Percentiles rank a stretch among this genome's conserved stretches.
Evolutionary conservation across 139 green algal genomes (phyloP).

Genomic region (Edaphochlamys debaryana): DNA sequence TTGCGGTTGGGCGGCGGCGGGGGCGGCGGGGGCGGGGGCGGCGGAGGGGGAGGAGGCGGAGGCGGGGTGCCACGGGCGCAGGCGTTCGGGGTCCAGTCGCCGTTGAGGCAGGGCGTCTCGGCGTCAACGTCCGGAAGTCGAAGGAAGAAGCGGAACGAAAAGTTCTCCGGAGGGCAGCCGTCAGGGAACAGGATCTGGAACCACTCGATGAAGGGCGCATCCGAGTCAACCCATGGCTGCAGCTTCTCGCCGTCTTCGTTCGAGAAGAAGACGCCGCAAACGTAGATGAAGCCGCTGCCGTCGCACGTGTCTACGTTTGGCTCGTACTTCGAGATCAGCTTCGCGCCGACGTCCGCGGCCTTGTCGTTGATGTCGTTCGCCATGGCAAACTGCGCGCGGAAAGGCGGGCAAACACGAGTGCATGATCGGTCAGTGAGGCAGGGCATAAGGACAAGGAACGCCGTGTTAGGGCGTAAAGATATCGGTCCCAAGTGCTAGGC

Average conservation of each 20-base stretch:
- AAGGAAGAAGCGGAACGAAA: not conserved
- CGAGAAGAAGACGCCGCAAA: constrained; percentile 2
- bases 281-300: not conserved
- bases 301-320: not conserved
- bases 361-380: not conserved
- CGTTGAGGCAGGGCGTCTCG: not conserved
- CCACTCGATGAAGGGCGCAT: not conserved
- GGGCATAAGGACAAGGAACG: too few species aligned
- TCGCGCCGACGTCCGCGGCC: not conserved
- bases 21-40: not conserved
- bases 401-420: too few species aligned
- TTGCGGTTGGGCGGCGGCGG: too few species aligned
- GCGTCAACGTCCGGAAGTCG: not conserved
- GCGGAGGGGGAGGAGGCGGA: not conserved
- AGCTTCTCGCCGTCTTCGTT: not conserved
- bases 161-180: too few species aligned
- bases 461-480: too few species aligned
- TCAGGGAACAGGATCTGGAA: too few species aligned
- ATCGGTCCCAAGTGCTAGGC: too few species aligned
- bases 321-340: not conserved
- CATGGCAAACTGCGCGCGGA: not conserved
- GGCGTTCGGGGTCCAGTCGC: not conserved
- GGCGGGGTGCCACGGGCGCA: not conserved
- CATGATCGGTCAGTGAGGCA: too few species aligned
- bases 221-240: not conserved